Conservation (phyloP, 2,329 filamentous ascomycete species). For the Allantophomopsis cytisporea region DNA sequence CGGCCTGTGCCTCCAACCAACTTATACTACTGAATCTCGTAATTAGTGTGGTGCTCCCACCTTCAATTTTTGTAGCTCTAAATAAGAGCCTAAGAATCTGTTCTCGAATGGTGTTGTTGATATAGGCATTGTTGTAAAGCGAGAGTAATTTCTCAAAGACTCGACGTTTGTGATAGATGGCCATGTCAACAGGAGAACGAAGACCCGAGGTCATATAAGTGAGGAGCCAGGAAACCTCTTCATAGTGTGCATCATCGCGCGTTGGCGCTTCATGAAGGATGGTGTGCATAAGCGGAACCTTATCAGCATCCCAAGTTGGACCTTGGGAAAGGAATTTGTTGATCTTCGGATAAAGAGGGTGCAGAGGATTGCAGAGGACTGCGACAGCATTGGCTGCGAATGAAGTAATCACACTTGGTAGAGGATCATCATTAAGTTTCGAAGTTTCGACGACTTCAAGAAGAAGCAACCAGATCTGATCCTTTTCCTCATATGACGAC, state of each 20-base stretch:
- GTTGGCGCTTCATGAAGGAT: constrained; percentile 52
- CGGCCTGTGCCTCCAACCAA: constrained; percentile 56
- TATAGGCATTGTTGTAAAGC: constrained; percentile 52
- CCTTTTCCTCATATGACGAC: constrained; percentile 61
- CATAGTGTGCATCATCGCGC: constrained; percentile 58
- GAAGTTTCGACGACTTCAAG: constrained; percentile 71
- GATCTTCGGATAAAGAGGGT: constrained; percentile 74
- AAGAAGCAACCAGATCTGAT: constrained; percentile 67
- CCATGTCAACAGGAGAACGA: constrained; percentile 43
- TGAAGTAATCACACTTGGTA: constrained; percentile 63
- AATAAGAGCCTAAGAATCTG: constrained; percentile 50
- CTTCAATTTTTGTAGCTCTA: constrained; percentile 51
- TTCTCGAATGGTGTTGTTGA: constrained; percentile 36
- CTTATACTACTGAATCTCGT: constrained; percentile 62
- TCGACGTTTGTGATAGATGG: constrained; percentile 43
- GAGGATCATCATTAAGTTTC: constrained; percentile 37
- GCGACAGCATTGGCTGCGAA: constrained; percentile 60
- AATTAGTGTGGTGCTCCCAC: constrained; percentile 66
- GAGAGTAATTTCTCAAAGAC: constrained; percentile 67
- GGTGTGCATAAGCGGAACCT: constrained; percentile 56
- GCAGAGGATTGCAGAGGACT: constrained; percentile 63
- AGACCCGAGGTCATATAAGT: constrained; percentile 56
- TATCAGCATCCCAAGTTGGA: constrained; percentile 62
- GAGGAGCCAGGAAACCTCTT: constrained; percentile 64
- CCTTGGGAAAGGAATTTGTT: constrained; percentile 71